A percentile compares a stretch with the other conserved stretches of the same genome.
Conservation (phyloP, 345 rosid genomes). For the Eucalyptus rudis region DNA sequence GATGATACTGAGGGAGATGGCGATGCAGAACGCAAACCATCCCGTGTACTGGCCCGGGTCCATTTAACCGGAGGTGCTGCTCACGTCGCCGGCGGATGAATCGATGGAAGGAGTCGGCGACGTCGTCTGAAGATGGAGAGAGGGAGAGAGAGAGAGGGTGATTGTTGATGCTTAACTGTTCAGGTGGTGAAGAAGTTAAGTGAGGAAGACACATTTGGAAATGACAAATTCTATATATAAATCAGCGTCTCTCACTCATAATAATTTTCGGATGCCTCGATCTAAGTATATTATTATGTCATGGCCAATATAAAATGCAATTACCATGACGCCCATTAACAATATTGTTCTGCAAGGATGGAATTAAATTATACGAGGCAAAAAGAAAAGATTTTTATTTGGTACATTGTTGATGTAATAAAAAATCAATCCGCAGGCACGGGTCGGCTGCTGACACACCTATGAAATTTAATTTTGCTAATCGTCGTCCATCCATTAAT, state of each 20-base stretch:
- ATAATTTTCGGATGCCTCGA: too few relatives aligned
- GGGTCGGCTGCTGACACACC: not conserved
- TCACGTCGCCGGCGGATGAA: not conserved
- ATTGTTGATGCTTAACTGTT: not conserved
- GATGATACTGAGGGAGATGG: not conserved
- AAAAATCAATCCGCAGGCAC: not conserved
- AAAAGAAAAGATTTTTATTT: too few relatives aligned
- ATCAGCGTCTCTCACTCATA: too few relatives aligned
- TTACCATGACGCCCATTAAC: too few relatives aligned
- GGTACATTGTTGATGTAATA: too few relatives aligned
- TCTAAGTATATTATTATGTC: too few relatives aligned
- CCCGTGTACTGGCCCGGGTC: too few relatives aligned
- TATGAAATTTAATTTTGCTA: not conserved
- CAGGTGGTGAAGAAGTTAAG: not conserved
- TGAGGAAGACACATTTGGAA: not conserved
- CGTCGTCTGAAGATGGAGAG: not conserved
- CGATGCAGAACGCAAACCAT: too few relatives aligned
- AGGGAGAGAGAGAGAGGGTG: not conserved
- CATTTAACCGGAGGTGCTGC: not conserved
- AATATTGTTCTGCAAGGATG: too few relatives aligned
- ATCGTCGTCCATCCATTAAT: not conserved
- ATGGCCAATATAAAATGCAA: too few relatives aligned
- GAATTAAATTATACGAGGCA: too few relatives aligned
- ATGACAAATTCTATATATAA: too few relatives aligned
- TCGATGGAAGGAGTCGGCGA: not conserved